Evolutionary conservation across 192 early-diverging fungal genomes (phyloP).

Genomic region (Obelidium mucronatum): DNA sequence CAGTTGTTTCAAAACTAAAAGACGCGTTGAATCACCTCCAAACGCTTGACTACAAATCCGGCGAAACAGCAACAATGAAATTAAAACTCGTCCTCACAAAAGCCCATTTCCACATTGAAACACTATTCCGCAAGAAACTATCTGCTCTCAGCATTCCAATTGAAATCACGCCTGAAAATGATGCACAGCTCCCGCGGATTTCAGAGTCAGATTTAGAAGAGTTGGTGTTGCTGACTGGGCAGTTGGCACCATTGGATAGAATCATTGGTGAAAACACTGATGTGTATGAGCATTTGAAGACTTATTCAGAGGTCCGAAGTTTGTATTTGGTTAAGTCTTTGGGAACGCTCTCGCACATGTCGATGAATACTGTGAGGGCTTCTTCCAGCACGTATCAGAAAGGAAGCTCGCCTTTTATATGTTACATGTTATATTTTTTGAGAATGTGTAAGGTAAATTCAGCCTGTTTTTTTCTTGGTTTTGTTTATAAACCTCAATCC

Average conservation of each 20-base stretch:
- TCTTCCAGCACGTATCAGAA: slow-evolving; percentile 61
- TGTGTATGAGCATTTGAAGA: slow-evolving; percentile 49
- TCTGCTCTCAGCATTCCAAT: slow-evolving; percentile 15
- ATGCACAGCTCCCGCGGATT: slow-evolving; percentile 2
- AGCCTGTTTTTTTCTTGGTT: not conserved
- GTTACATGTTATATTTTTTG: slow-evolving; percentile 64
- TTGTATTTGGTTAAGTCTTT: slow-evolving; percentile 67
- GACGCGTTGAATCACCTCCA: slow-evolving; percentile 48
- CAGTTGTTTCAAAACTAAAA: slow-evolving; percentile 64
- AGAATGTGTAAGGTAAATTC: slow-evolving; percentile 65
- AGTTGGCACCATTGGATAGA: slow-evolving; percentile 42
- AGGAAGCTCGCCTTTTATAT: slow-evolving; percentile 67
- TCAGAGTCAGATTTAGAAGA: slow-evolving; percentile 29
- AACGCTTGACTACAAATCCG: slow-evolving; percentile 48
- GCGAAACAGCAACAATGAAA: slow-evolving; percentile 31
- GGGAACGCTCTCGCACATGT: slow-evolving; percentile 41
- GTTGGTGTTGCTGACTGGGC: slow-evolving; percentile 34
- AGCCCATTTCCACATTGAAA: slow-evolving; percentile 34
- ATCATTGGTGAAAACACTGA: slow-evolving; percentile 43
- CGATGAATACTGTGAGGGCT: not conserved
- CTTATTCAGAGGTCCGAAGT: slow-evolving; percentile 75
- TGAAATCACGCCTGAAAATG: not conserved
- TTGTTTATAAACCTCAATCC: not conserved
- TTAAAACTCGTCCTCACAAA: slow-evolving; percentile 32
- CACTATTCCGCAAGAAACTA: slow-evolving; percentile 25